phyloP scores from a whole-genome alignment of 345 rosid species.

The Aquilaria malaccensis region DNA sequence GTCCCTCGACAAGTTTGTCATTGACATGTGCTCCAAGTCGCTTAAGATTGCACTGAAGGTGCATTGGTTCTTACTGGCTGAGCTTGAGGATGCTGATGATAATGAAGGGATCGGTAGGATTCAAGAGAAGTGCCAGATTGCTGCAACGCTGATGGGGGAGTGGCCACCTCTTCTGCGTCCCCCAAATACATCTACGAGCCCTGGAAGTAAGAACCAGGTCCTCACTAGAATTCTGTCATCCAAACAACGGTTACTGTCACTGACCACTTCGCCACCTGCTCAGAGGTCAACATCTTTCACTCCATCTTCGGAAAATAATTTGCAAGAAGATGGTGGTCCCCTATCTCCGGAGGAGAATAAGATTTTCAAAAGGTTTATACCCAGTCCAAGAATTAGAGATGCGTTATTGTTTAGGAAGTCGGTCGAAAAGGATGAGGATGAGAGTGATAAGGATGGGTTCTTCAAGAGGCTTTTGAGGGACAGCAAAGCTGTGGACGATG shows the following conservation, averaged over 20 bases:
- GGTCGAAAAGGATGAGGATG: conserved; percentile 7
- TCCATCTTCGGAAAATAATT: conserved; percentile 43
- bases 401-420: conserved; percentile 22
- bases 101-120: conserved; percentile 94
- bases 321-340: conserved; percentile 50
- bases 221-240: conserved; percentile 74
- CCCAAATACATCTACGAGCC: conserved; percentile 40
- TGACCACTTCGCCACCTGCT: conserved; percentile 69
- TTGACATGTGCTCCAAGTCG: conserved; percentile 82
- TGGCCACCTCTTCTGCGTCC: conserved; percentile 75
- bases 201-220: conserved; percentile 90
- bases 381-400: conserved; percentile 12
- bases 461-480: conserved; percentile 3
- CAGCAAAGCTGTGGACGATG: background rate
- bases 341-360: background rate
- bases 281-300: conserved; percentile 68
- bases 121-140: conserved; percentile 97
- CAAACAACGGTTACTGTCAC: conserved; percentile 79
- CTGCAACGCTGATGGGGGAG: conserved; percentile 94
- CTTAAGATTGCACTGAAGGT: conserved; percentile 89
- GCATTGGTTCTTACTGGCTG: conserved; percentile 98
- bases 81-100: conserved; percentile 92
- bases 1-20: conserved; percentile 92
- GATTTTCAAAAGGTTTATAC: conserved; percentile 1
- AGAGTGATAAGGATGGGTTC: background rate